These are phyloP conservation scores for Colletotrichum graminicola DNA, from an alignment of 2,329 filamentous ascomycete species.

Conservation along the genomic window DNA sequence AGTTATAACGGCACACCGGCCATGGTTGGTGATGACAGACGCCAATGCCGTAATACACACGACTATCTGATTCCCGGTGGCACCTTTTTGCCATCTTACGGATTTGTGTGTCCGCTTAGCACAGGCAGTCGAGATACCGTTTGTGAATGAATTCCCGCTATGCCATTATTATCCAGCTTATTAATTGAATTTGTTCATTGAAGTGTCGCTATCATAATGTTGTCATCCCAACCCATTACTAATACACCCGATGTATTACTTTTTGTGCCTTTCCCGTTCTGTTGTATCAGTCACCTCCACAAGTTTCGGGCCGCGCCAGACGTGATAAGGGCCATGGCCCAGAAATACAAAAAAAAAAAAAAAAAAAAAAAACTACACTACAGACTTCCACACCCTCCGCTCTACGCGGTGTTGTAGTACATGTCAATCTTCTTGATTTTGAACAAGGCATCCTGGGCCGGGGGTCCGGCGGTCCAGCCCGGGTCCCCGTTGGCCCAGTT, in stretches of 20 bases:
- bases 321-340: not conserved
- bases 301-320: not conserved
- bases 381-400: not conserved
- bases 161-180: not conserved
- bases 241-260: not conserved
- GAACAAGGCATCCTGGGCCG: slow-evolving; percentile 44
- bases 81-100: not conserved
- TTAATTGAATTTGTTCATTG: not conserved
- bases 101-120: not conserved
- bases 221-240: not conserved
- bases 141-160: not conserved
- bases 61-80: not conserved
- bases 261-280: not conserved
- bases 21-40: not conserved
- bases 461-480: slow-evolving; percentile 49
- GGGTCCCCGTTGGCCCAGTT: slow-evolving; percentile 51
- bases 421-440: slow-evolving; percentile 42
- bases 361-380: not conserved
- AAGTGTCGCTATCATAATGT: not conserved
- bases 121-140: not conserved
- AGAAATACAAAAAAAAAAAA: not conserved
- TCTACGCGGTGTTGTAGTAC: slow-evolving; percentile 48
- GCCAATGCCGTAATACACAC: not conserved
- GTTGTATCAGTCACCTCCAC: not conserved
- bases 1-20: not conserved